phyloP scores from a whole-genome alignment of 2,329 filamentous ascomycete species.

The Paraphaeosphaeria sporulosa region DNA sequence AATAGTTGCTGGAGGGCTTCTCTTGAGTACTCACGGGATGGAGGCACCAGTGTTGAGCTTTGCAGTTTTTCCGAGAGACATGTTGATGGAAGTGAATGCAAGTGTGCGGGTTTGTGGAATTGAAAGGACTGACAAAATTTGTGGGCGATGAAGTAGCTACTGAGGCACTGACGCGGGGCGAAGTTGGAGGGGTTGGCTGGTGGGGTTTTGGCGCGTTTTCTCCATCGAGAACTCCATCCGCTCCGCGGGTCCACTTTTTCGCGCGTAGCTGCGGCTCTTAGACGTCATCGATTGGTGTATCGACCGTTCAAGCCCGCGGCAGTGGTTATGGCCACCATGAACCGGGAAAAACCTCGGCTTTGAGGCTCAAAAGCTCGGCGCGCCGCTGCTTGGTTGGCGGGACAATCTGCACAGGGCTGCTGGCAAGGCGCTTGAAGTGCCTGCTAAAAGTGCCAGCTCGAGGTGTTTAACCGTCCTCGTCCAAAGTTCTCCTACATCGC shows the following conservation, averaged over 20 bases:
- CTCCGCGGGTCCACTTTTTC: slow-evolving; percentile 7
- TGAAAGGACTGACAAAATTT: not conserved
- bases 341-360: not conserved
- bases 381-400: not conserved
- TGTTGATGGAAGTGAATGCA: slow-evolving; percentile 3
- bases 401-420: not conserved
- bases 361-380: slow-evolving; percentile 2
- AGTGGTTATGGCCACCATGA: not conserved
- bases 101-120: not conserved
- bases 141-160: not conserved
- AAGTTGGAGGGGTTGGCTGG: slow-evolving; percentile 1
- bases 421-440: not conserved
- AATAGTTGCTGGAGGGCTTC: slow-evolving; percentile 67
- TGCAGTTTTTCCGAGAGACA: slow-evolving; percentile 51
- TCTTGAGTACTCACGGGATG: slow-evolving; percentile 73
- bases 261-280: not conserved
- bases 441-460: no score
- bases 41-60: slow-evolving; percentile 72
- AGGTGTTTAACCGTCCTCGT: no score
- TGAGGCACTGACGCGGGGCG: not conserved
- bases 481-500: no score
- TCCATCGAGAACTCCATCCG: slow-evolving; percentile 2
- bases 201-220: slow-evolving; percentile 5
- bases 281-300: slow-evolving; percentile 2
- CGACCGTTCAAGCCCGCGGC: not conserved